Evolutionary conservation across 2,329 filamentous ascomycete species (phyloP), one percentile per base, ranked within the genome.

Genomic region (Ophiostoma sp.): DNA sequence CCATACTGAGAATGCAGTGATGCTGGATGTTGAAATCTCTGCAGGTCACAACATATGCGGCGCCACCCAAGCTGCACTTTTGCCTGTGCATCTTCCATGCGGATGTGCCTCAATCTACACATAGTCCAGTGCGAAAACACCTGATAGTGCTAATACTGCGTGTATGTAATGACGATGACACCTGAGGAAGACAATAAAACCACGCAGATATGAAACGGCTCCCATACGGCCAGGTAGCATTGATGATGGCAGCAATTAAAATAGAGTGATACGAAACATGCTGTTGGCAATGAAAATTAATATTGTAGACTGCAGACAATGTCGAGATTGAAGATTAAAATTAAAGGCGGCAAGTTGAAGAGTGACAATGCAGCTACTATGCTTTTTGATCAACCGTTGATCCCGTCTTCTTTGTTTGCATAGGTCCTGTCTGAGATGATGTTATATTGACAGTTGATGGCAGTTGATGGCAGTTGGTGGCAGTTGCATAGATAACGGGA

Each of bases 221-320:
- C 13, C 27, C 57, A 62, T 62, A 62, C 27, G 33, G 57, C 17
- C 13, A 62, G 57, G 57, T 62, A 33, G 57, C 57, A 62, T 62
- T 13, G 15, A 8, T 33, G 15, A 62, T 33, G 57, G 27, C 27
- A 62, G 15, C 57, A 62, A 62, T 33, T 27, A 62, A 33, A 15
- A 62, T 62, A 62, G 27, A 62, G 57, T 35, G 57, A 62, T 62
- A 17, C 57, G 57, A 62, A 62, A 62, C 57, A 27, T 31, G 52
- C 8, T 27, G n/a, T 31, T 57, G n/a, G n/a, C 20, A 48, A 7
- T 48, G 6, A 48, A 57, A 27, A 4, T 31, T 15, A 57, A 57
- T 57, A 27, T 31, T 31, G 27, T 31, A 31, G 27, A 31, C 13
- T 41, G 39, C 15, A 41, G 39, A 41, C 15, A 41, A 4, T 41